phyloP scores from a whole-genome alignment of 768 basidiomycete species.

The Kwoniella dendrophila region DNA sequence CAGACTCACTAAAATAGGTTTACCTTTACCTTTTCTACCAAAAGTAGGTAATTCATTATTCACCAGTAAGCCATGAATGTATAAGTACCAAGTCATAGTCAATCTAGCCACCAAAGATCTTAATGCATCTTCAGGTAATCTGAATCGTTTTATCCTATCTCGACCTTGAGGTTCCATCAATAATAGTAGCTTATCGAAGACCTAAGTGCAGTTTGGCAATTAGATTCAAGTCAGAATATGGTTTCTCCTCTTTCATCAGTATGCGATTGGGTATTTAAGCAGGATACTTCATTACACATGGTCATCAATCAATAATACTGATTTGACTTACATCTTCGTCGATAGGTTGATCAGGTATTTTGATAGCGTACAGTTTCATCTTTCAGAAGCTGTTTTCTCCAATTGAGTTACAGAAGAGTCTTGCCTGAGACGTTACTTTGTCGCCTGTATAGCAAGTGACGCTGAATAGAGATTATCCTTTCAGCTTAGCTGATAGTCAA shows the following conservation, averaged over 20 bases:
- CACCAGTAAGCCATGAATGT: constrained; percentile 6
- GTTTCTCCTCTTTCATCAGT: too few relatives aligned
- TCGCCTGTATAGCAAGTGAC: too few relatives aligned
- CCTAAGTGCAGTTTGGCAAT: constrained; percentile 16
- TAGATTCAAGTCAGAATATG: neutral
- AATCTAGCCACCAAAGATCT: constrained; percentile 37
- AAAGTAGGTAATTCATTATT: constrained; percentile 21
- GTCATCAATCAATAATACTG: too few relatives aligned
- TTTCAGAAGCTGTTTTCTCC: neutral
- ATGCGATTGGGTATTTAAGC: too few relatives aligned
- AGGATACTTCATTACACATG: too few relatives aligned
- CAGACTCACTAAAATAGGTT: constrained; percentile 36
- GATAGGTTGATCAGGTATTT: constrained; percentile 17
- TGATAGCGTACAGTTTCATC: constrained; percentile 14
- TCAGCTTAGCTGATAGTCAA: neutral
- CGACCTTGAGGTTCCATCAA: constrained; percentile 20
- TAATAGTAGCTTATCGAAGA: constrained; percentile 21
- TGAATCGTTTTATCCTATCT: constrained; percentile 26
- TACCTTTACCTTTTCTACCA: constrained; percentile 31
- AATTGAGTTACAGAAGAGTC: neutral
- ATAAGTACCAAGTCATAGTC: constrained; percentile 36
- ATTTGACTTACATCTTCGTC: constrained; percentile 12
- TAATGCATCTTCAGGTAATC: constrained; percentile 28
- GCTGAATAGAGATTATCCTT: too few relatives aligned
- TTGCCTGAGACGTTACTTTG: too few relatives aligned